Evolutionary conservation across 2,329 filamentous ascomycete genomes (phyloP).

Genomic region (Hypoxylon sp.): DNA sequence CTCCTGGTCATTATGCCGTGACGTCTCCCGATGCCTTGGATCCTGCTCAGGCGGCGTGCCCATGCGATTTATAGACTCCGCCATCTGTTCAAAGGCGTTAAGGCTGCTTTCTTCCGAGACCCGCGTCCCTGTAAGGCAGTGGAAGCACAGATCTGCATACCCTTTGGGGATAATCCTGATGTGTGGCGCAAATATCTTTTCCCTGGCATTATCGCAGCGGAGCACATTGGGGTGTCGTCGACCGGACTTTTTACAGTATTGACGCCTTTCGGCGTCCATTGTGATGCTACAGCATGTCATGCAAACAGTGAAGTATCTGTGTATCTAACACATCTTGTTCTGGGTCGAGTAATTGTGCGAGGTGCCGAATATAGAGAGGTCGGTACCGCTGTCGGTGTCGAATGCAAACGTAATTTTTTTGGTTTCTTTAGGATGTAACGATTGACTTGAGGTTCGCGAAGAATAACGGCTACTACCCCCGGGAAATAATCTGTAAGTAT

Average conservation of each 20-base stretch:
- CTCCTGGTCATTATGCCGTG: too few species aligned
- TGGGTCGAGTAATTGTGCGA: background rate
- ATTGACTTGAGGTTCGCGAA: background rate
- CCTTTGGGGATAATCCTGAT: background rate
- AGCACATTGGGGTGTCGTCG: background rate
- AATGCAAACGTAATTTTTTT: background rate
- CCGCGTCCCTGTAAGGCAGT: background rate
- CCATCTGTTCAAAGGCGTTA: background rate
- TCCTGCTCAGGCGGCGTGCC: background rate
- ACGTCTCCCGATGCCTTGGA: background rate
- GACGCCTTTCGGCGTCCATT: background rate
- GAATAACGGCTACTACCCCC: background rate
- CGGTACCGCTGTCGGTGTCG: background rate
- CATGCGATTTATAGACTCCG: background rate
- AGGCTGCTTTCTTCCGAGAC: background rate
- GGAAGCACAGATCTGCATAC: conserved; percentile 5
- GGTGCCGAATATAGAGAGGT: background rate
- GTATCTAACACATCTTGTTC: conserved; percentile 31
- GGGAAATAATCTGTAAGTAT: background rate
- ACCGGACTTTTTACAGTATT: background rate
- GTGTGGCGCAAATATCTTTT: background rate
- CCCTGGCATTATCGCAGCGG: background rate
- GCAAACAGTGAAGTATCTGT: conserved; percentile 24
- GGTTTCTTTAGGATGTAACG: conserved; percentile 9
- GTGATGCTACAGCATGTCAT: conserved; percentile 12